Evolutionary conservation across 2,329 filamentous ascomycete species (phyloP).

Genomic region (Cladophialophora immunda): DNA sequence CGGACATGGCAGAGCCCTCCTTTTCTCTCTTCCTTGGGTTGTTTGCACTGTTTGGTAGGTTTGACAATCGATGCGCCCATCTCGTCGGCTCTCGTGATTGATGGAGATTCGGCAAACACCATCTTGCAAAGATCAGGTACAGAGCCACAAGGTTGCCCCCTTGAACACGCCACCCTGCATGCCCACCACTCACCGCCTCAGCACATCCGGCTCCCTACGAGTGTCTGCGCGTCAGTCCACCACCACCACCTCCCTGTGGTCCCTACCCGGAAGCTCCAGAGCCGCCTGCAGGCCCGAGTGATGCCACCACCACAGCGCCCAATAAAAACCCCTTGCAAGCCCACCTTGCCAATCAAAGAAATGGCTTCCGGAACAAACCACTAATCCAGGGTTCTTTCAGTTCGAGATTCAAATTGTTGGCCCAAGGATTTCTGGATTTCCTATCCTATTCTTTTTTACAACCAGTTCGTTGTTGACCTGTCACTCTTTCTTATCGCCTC

Average conservation of each 20-base stretch:
- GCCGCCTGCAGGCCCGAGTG: constrained; percentile 32
- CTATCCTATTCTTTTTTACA: neutral
- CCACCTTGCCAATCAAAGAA: constrained; percentile 28
- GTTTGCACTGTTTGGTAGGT: constrained; percentile 1
- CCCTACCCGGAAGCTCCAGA: constrained; percentile 21
- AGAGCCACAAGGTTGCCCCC: neutral
- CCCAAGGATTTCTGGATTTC: neutral
- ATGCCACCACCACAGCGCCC: constrained; percentile 32
- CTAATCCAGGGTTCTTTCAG: constrained; percentile 2
- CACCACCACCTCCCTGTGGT: neutral
- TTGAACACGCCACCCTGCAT: constrained; percentile 9
- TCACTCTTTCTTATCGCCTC: neutral
- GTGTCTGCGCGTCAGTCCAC: constrained; percentile 29
- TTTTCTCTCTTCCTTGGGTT: neutral
- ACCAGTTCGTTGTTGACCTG: neutral
- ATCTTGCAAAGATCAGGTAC: neutral
- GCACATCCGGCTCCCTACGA: constrained; percentile 1
- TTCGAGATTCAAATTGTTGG: constrained; percentile 21
- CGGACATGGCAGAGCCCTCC: neutral
- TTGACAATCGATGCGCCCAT: neutral
- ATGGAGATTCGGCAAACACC: neutral
- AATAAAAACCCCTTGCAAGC: constrained; percentile 30
- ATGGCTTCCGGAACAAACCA: constrained; percentile 14
- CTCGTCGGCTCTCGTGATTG: constrained; percentile 5
- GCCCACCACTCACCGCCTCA: constrained; percentile 4